Evolutionary conservation across 2,329 filamentous ascomycete genomes (phyloP), one percentile per base, ranked within the genome.

Genomic region (Ilyonectria sp.): DNA sequence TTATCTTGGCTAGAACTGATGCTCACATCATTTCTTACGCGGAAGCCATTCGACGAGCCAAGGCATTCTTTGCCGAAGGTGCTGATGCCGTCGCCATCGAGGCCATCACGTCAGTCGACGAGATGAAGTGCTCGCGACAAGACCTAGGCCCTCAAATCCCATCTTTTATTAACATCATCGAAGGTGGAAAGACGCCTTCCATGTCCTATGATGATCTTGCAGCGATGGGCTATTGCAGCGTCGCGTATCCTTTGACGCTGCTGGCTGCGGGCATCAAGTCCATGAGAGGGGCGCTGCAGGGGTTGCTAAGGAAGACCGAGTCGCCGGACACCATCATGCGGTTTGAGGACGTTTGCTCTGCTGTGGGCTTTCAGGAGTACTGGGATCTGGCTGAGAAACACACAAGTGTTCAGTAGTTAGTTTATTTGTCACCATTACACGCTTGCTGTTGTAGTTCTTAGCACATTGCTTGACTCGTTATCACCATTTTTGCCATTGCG

Each of bases 311-410:
- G 58, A 60, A 15, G 21, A 21, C 21, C 21, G 6, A 60, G 26
- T 2, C 33, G 1, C 58, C 58, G 15, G 4, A 43, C 8, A 60
- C 58, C 10, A 60, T 53, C 26, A 60, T 60, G 58, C 19, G 19
- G 10, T 60, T 60, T 23, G 35, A n/a, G 13, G 58, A 60, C 44
- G 58, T 60, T 1, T 60, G 58, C 33, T 7, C 23, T 21, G 49
- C 58, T 2, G 58, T 60, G 11, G 58, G 58, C 10, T 60, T 60
- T 17, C 58, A 60, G 35, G 58, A 60, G 23, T 60, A 60, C 13
- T 60, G 58, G 58, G 49, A 53, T 26, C 29, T 60, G 21, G 29
- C 47, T 44, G 47, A 53, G 11, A 60, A 60, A 23, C 21, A 21
- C 21, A 21, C 21, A 21, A 21, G 21, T 2, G 21, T 21, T 21